These are phyloP conservation scores for Mycotypha africana DNA, from an alignment of 371 early-diverging fungal genomes.

Conservation along the genomic window DNA sequence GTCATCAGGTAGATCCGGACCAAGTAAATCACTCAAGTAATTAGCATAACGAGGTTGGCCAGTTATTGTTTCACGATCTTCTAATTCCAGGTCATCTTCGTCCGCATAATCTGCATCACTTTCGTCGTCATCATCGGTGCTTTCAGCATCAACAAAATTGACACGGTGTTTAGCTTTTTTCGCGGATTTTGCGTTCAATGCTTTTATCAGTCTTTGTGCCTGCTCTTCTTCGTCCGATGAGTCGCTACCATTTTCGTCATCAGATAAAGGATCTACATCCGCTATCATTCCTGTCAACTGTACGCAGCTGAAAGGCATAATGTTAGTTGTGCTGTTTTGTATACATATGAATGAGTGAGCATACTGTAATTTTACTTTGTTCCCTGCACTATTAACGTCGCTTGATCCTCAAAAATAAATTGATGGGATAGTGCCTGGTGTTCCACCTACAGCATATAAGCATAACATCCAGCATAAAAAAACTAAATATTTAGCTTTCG, in stretches of 20 bases:
- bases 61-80: slow-evolving; percentile 10
- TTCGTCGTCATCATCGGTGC: not conserved
- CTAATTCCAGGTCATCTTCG: not conserved
- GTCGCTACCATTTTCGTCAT: no score
- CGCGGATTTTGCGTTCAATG: not conserved
- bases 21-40: slow-evolving; percentile 18
- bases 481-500: not conserved
- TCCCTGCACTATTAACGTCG: slow-evolving; percentile 7
- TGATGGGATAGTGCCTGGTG: slow-evolving; percentile 7
- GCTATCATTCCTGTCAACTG: not conserved
- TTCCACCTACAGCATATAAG: slow-evolving; percentile 4
- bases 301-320: slow-evolving; percentile 3
- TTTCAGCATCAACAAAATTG: no score
- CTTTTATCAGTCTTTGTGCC: no score
- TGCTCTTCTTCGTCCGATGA: no score
- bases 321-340: not conserved
- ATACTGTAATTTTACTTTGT: slow-evolving; percentile 10
- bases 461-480: not conserved
- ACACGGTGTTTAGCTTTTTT: no score
- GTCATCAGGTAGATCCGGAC: slow-evolving; percentile 24
- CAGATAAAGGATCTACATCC: no score
- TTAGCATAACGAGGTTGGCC: slow-evolving; percentile 12
- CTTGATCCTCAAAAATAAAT: slow-evolving; percentile 10
- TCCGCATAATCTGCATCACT: not conserved
- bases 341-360: no score